Base-by-base conservation (phyloP, 352 stramenopile genomes). In the Globisporangium solare region DNA sequence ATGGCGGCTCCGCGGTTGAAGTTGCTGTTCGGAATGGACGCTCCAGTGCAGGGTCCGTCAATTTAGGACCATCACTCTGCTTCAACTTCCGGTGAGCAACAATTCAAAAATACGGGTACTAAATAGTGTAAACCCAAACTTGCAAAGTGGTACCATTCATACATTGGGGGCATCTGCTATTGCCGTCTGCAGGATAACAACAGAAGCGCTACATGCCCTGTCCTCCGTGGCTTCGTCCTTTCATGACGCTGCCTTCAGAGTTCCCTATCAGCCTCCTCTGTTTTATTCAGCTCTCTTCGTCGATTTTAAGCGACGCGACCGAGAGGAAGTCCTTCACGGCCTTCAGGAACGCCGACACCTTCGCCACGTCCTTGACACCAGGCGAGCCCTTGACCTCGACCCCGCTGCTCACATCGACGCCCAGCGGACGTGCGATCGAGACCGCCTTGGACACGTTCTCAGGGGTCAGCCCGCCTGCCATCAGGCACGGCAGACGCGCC, bases 401-500 rank as follows among this genome's bases (percentile, higher is more conserved):
- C 10, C 97, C 96, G 56, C 88, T 97, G 60, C 90, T 97, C 20
- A 99, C 96, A 68, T 99, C 97, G 3, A 99, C 87, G 40, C 95
- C 96, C 59, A 96, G 92, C 17, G 94, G 88, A 50, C 81, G 74
- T 27, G 83, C 81, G 35, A 73, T 60, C 2, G 78, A 67, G 42
- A 98, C 80, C 40, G 88, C 92, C 58, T 97, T 95, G 15, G 67
- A 72, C 22, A 99, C 91, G 69, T 99, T 99, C 22, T 97, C 83
- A 12, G 94, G 74, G 1, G 76, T 96, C 35, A 99, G 77, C 7
- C 97, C 97, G 42, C 97, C 97, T 17, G 97, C 97, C 73, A 99
- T 97, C 32, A 99, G 83, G 27, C 97, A 96, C 12, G 96, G 96
- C 12, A 99, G 71, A 14, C 90, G 92, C 49, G 75, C 75, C 54